phyloP scores from a whole-genome alignment of 1,139 yeast species.

The Taphrina sp. region DNA sequence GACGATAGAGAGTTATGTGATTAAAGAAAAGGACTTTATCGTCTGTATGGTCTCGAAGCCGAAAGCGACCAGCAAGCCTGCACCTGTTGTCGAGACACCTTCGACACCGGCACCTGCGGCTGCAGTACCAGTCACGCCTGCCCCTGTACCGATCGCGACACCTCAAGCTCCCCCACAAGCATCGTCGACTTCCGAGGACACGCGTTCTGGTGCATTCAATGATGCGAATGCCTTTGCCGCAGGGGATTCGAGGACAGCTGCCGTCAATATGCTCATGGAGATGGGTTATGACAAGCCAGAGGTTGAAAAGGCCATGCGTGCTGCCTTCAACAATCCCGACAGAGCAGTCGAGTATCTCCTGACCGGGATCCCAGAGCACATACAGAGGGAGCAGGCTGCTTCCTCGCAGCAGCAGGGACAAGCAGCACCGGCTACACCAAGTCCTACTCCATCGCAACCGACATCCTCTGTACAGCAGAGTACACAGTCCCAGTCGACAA shows the following conservation, averaged over 20 bases:
- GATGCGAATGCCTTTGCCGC: slow-evolving; percentile 51
- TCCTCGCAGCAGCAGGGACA: slow-evolving; percentile 41
- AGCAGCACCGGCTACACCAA: slow-evolving; percentile 39
- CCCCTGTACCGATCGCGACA: slow-evolving; percentile 39
- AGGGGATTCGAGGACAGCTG: slow-evolving; percentile 65
- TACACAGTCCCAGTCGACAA: background rate
- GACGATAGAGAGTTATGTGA: slow-evolving; percentile 65
- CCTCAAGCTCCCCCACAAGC: slow-evolving; percentile 41
- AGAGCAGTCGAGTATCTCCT: slow-evolving; percentile 94
- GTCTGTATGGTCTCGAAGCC: slow-evolving; percentile 69
- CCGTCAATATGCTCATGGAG: slow-evolving; percentile 79
- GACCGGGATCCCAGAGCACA: slow-evolving; percentile 75
- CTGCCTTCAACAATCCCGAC: slow-evolving; percentile 96
- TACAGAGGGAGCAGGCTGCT: slow-evolving; percentile 45
- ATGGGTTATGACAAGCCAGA: slow-evolving; percentile 92
- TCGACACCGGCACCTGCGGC: slow-evolving; percentile 40
- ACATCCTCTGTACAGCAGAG: background rate
- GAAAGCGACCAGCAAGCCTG: slow-evolving; percentile 37
- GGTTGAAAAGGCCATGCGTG: slow-evolving; percentile 87
- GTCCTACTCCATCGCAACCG: slow-evolving; percentile 38
- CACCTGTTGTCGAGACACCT: slow-evolving; percentile 40
- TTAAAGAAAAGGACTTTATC: slow-evolving; percentile 86
- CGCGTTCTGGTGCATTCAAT: slow-evolving; percentile 39
- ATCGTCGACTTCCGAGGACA: slow-evolving; percentile 39
- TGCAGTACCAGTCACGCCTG: slow-evolving; percentile 39